Evolutionary conservation across 768 basidiomycete genomes (phyloP).

Genomic region (Boletus sensibilis): DNA sequence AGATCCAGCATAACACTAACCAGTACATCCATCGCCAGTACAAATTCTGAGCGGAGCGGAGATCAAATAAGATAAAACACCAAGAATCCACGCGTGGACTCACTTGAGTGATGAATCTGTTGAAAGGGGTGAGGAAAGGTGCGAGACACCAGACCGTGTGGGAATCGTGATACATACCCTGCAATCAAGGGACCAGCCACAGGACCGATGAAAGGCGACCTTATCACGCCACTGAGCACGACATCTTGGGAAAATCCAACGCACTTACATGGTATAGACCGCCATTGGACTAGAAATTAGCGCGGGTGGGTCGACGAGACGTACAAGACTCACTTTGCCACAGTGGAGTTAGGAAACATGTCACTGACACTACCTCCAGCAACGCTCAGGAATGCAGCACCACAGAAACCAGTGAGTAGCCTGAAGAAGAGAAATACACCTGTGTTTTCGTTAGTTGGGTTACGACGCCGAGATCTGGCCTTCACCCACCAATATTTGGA

Average conservation of each 20-base stretch:
- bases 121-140: background rate
- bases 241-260: background rate
- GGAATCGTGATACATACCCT: conserved; percentile 43
- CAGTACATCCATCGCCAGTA: conserved; percentile 81
- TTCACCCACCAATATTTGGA: conserved; percentile 50
- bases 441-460: conserved; percentile 18
- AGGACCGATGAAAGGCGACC: conserved; percentile 56
- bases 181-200: conserved; percentile 55
- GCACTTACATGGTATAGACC: conserved; percentile 44
- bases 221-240: conserved; percentile 7
- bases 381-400: conserved; percentile 59
- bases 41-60: conserved; percentile 39
- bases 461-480: background rate
- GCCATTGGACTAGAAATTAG: conserved; percentile 50
- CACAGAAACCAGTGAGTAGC: conserved; percentile 53
- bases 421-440: conserved; percentile 64
- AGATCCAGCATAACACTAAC: conserved; percentile 67
- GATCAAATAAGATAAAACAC: conserved; percentile 2
- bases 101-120: conserved; percentile 70
- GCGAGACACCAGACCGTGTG: background rate
- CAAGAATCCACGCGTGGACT: conserved; percentile 4
- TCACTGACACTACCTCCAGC: conserved; percentile 62
- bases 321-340: conserved; percentile 51
- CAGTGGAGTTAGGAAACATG: conserved; percentile 51
- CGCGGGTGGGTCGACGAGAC: background rate